Evolutionary conservation across 2,329 filamentous ascomycete genomes (phyloP), one percentile per base, ranked within the genome.

Genomic region (Penicillium sp.): DNA sequence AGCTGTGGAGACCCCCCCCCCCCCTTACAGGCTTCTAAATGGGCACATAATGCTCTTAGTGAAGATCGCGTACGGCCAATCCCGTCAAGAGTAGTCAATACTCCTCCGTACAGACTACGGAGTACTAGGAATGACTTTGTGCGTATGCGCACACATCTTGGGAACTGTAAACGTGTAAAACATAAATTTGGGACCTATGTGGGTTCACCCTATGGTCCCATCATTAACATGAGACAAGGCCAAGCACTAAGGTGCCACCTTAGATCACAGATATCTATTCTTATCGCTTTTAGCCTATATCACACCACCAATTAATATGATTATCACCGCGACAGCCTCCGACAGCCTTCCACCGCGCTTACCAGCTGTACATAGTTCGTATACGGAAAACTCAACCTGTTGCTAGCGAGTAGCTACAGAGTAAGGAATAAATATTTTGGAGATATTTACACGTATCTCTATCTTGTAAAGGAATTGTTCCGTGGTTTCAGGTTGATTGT

Each of bases 141-240:
- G 33, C 26, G 31, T 37, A 30, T 12, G 50, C 42, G 26, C 33
- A 22, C 30, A 33, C 16, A 33, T 22, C 22, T 16, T 19, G 12
- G 11, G n/a, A 17, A 7, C 5, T 41, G 30, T 48, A n/a, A 48
- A 48, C 33, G 36, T 45, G 42, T 35, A 22, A 51, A 30, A 22
- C 26, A 22, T 9, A 6, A 41, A 42, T 35, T 50, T 38, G 31
- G 37, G 37, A 25, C 36, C 17, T 37, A 17, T 16, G 52, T 55
- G 46, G 52, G 17, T 37, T 40, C 52, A 19, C 22, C 43, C 35
- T 35, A 42, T 43, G 46, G 33, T 40, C 38, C 40, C 42, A 40
- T 50, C 37, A 60, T 63, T 35, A 63, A 64, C 40, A 55, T 63
- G 62, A 63, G 62, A 64, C 62, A 64, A 2, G 36, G 49, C 53